Evolutionary conservation across 2,329 filamentous ascomycete genomes (phyloP).

Genomic region (Apiospora rasikravindrae): DNA sequence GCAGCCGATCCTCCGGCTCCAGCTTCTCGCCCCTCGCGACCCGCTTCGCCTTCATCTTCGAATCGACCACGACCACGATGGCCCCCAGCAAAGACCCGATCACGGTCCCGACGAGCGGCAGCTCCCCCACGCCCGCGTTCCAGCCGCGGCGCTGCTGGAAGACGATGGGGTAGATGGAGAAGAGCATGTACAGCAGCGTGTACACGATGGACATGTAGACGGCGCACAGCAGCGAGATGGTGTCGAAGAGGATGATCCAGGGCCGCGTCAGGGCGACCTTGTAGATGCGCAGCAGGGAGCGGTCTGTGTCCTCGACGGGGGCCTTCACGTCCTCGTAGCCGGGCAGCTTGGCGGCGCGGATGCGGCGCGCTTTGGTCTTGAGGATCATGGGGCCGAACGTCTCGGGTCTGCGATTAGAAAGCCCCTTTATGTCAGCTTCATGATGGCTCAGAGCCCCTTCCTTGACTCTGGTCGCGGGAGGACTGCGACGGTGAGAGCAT

Average conservation of each 20-base stretch:
- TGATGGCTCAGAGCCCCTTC: neutral
- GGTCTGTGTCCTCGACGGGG: slow-evolving; percentile 52
- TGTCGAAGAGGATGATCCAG: slow-evolving; percentile 59
- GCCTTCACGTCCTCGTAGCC: slow-evolving; percentile 59
- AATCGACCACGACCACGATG: slow-evolving; percentile 46
- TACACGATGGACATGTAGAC: slow-evolving; percentile 60
- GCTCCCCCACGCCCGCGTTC: slow-evolving; percentile 57
- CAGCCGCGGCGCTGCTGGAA: slow-evolving; percentile 58
- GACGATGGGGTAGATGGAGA: slow-evolving; percentile 61
- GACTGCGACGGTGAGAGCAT: neutral
- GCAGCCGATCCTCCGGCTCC: slow-evolving; percentile 59
- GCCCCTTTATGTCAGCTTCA: neutral
- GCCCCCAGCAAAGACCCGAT: slow-evolving; percentile 54
- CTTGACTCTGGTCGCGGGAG: no score
- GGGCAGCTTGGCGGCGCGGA: slow-evolving; percentile 52
- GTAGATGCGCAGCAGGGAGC: slow-evolving; percentile 50
- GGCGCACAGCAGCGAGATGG: slow-evolving; percentile 57
- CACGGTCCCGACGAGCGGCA: slow-evolving; percentile 56
- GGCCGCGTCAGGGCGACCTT: slow-evolving; percentile 58
- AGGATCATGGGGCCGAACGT: slow-evolving; percentile 59
- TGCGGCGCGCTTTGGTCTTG: slow-evolving; percentile 56
- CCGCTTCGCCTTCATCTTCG: slow-evolving; percentile 44
- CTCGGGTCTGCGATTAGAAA: slow-evolving; percentile 54
- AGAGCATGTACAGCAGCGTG: slow-evolving; percentile 61
- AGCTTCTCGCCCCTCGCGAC: slow-evolving; percentile 43